Evolutionary conservation across 306 rosid species (phyloP), one percentile per base, ranked within the genome.

Genomic region (Dryas drummondii): DNA sequence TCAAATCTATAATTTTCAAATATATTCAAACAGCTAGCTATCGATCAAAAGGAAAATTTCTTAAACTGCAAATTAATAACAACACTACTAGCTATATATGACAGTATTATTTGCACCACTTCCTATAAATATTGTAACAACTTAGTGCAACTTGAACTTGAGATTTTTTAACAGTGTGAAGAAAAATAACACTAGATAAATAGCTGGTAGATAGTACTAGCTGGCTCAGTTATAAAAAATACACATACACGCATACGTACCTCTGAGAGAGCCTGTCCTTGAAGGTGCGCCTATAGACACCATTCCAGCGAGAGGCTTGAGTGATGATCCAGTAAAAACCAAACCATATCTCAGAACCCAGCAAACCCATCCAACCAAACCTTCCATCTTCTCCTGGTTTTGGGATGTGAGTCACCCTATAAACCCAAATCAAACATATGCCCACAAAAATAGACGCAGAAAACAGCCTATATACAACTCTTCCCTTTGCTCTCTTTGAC

Each of bases 301-400:
- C 84, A 32, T 84, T 89, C 96, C 96, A 91, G 3, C 96, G 82
- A 11, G 77, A 8, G 50, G 96, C 80, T 80, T 89, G 93, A 74
- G 87, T 81, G 77, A 89, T 78, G 49, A 92, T 0, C 96, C 93
- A 92, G 59, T 92, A 88, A 70, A 92, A 69, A 16, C 96, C 86
- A 37, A 89, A 92, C 93, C 96, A 91, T 4, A 89, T 46, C 42
- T 91, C 96, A 27, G 96, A 84, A 68, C 12, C 79, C 59, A 89
- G 41, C 88, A 91, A n/a, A 13, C 85, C 90, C 52, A 89, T 12
- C 90, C 91, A 89, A 5, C 12, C 82, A 88, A 74, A 82, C 46
- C 76, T 82, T 40, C 77, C 84, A 67, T 53, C 77, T 51, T 65
- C 74, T 64, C 50, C 72, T 3, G 64, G 66, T 74, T 16, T 37